Evolutionary conservation across 345 rosid genomes (phyloP).

Genomic region (Viola odorata): DNA sequence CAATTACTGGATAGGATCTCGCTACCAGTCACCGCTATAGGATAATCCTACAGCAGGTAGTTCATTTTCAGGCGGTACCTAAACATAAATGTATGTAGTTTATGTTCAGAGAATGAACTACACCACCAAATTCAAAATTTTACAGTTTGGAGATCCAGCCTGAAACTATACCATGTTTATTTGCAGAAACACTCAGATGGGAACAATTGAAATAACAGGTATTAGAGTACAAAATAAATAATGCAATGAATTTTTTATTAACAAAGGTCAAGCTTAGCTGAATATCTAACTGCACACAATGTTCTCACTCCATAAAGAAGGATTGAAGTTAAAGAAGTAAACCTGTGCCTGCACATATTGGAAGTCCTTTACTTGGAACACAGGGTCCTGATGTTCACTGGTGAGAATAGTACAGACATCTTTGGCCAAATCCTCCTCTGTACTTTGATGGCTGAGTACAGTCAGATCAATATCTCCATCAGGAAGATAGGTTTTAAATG

Average conservation of each 20-base stretch:
- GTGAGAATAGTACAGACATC: constrained; percentile 17
- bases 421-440: constrained; percentile 27
- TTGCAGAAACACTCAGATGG: background rate
- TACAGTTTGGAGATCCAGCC: no score
- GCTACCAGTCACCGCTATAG: background rate
- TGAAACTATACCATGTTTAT: no score
- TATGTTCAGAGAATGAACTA: no score
- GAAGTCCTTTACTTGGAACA: constrained; percentile 19
- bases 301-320: constrained; percentile 7
- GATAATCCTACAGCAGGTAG: background rate
- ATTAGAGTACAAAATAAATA: constrained; percentile 1
- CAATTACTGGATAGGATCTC: background rate
- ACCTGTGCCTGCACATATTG: constrained; percentile 30
- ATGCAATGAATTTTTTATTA: constrained; percentile 1
- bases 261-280: background rate
- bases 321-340: constrained; percentile 13
- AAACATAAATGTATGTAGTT: no score
- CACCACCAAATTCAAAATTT: no score
- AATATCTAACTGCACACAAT: background rate
- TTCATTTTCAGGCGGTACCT: background rate
- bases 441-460: constrained; percentile 7
- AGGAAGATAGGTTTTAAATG: constrained; percentile 31
- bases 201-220: constrained; percentile 4
- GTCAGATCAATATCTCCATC: constrained; percentile 34
- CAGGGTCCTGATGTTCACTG: constrained; percentile 11